These are phyloP conservation scores for Rhizomucor miehei DNA, from an alignment of 371 early-diverging fungal species.

Conservation along the genomic window DNA sequence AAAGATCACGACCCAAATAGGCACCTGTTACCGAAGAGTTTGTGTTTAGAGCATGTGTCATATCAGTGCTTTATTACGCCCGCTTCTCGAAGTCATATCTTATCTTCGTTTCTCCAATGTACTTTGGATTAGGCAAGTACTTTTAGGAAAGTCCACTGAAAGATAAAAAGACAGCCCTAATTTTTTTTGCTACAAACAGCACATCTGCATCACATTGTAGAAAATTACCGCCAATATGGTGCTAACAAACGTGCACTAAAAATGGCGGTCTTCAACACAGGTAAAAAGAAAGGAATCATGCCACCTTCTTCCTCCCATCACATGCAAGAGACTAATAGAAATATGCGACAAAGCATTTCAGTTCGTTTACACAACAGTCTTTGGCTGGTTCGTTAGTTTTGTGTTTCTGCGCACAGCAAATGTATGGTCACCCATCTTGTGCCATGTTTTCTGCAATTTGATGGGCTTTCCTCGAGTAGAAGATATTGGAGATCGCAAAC, in stretches of 20 bases:
- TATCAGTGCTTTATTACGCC: conserved; percentile 45
- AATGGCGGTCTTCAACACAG: conserved; percentile 29
- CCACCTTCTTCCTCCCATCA: background rate
- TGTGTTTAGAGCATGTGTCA: conserved; percentile 65
- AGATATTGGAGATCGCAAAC: conserved; percentile 11
- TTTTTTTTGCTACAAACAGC: conserved; percentile 17
- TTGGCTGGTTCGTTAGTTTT: conserved; percentile 69
- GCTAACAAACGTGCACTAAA: conserved; percentile 26
- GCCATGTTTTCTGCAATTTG: conserved; percentile 65
- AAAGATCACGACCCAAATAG: too few relatives aligned
- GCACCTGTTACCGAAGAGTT: conserved; percentile 69
- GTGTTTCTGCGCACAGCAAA: conserved; percentile 51
- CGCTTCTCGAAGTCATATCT: conserved; percentile 27
- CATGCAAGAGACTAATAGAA: background rate
- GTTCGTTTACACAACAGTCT: conserved; percentile 63
- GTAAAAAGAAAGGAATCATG: conserved; percentile 11
- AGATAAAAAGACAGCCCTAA: background rate
- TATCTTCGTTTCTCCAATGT: conserved; percentile 55
- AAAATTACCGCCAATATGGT: conserved; percentile 41
- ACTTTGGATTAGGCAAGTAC: conserved; percentile 65
- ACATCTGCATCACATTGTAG: conserved; percentile 64
- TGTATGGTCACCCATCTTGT: conserved; percentile 34
- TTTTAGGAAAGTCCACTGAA: background rate
- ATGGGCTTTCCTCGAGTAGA: conserved; percentile 64
- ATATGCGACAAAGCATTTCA: conserved; percentile 42